These are phyloP conservation scores for Fusarium temperatum DNA, from an alignment of 2,329 filamentous ascomycete species.

Conservation along the genomic window DNA sequence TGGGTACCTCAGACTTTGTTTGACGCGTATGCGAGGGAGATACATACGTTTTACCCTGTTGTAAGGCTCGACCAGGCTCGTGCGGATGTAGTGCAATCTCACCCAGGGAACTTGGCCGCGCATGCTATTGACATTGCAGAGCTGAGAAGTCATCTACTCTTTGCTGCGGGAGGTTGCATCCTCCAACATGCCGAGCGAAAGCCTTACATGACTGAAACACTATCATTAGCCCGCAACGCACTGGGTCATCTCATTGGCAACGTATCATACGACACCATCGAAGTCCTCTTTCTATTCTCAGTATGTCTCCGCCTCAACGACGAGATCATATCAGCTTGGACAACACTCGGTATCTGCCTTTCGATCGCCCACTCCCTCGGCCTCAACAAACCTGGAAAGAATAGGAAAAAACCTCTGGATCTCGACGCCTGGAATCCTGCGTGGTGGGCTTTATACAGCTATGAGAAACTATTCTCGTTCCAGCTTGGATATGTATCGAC, in stretches of 20 bases:
- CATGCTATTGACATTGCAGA: accelerated
- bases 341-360: background rate
- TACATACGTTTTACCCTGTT: background rate
- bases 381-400: accelerated
- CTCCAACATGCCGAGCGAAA: background rate
- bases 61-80: background rate
- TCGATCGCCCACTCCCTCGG: background rate
- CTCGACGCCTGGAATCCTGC: background rate
- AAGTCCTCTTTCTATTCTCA: background rate
- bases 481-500: background rate
- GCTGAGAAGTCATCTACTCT: background rate
- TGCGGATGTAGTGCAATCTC: background rate
- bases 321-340: slow-evolving; percentile 5
- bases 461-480: background rate
- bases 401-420: accelerated
- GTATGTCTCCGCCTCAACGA: slow-evolving; percentile 3
- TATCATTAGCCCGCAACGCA: background rate
- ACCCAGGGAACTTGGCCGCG: accelerated
- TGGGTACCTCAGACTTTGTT: background rate
- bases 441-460: slow-evolving; percentile 5
- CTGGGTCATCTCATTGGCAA: background rate
- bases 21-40: background rate
- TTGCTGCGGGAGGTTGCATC: background rate
- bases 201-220: background rate
- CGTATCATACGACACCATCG: background rate